Conservation (phyloP, 2,329 filamentous ascomycete species). For the Monilinia polystroma region DNA sequence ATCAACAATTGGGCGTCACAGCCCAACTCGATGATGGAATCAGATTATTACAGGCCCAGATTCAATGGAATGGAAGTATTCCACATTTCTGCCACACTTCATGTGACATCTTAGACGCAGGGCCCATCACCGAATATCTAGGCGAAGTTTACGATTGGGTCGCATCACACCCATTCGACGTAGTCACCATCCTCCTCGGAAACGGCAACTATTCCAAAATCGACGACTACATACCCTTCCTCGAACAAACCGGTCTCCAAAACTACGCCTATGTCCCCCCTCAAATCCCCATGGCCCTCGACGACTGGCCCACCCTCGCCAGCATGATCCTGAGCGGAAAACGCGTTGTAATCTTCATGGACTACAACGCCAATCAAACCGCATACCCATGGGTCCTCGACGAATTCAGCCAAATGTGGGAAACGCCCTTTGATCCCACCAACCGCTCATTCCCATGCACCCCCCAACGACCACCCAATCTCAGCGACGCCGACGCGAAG, state of each 20-base stretch:
- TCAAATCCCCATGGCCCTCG: constrained; percentile 65
- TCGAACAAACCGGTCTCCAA: constrained; percentile 69
- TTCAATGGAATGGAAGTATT: constrained; percentile 59
- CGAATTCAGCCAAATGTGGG: constrained; percentile 86
- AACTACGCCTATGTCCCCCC: constrained; percentile 73
- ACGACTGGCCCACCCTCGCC: constrained; percentile 81
- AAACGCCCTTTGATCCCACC: constrained; percentile 70
- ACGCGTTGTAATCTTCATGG: constrained; percentile 77
- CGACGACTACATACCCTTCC: constrained; percentile 62
- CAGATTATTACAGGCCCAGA: constrained; percentile 62
- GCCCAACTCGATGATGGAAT: constrained; percentile 77
- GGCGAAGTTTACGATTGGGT: constrained; percentile 71
- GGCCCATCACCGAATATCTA: constrained; percentile 74
- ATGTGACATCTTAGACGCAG: constrained; percentile 78
- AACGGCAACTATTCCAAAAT: constrained; percentile 75
- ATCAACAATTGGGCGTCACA: constrained; percentile 67
- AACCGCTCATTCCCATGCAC: constrained; percentile 71
- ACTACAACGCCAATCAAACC: constrained; percentile 76
- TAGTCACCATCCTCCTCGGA: constrained; percentile 81
- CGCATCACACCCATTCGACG: constrained; percentile 73
- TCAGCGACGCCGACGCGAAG: constrained; percentile 53
- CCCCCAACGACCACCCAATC: constrained; percentile 70
- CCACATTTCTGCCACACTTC: constrained; percentile 82
- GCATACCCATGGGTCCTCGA: constrained; percentile 81
- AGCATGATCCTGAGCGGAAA: constrained; percentile 71